Conservation (phyloP, 306 rosid species). For the Prinsepia uniflora region DNA sequence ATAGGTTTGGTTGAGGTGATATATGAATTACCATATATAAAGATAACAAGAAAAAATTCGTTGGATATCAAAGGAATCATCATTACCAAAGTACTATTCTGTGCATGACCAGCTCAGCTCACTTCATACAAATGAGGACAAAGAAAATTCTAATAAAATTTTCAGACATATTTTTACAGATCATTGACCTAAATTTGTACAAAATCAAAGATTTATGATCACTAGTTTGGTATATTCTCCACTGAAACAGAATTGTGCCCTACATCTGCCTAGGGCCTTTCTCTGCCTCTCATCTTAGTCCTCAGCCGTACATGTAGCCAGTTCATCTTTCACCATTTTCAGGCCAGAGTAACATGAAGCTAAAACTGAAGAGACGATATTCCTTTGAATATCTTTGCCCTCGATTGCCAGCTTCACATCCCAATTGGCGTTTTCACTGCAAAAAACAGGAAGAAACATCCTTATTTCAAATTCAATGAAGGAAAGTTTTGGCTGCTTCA, state of each 20-base stretch:
- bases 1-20: background rate
- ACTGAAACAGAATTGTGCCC: background rate
- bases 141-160: conserved; percentile 17
- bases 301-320: conserved; percentile 44
- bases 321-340: conserved; percentile 30
- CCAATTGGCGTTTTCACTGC: conserved; percentile 50
- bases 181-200: conserved; percentile 7
- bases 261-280: conserved; percentile 6
- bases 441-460: background rate
- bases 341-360: conserved; percentile 48
- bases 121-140: conserved; percentile 13
- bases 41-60: background rate
- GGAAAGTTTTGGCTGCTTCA: conserved; percentile 10
- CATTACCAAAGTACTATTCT: conserved; percentile 6
- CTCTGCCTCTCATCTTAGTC: conserved; percentile 24
- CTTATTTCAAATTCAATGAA: background rate
- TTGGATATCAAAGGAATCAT: conserved; percentile 9
- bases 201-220: background rate
- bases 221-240: conserved; percentile 6
- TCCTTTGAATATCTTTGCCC: conserved; percentile 48
- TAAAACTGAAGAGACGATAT: conserved; percentile 50
- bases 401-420: conserved; percentile 62
- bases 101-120: conserved; percentile 19
- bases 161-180: conserved; percentile 14
- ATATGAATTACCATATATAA: background rate